Evolutionary conservation across 345 rosid genomes (phyloP).

Genomic region (Populus davidiana): DNA sequence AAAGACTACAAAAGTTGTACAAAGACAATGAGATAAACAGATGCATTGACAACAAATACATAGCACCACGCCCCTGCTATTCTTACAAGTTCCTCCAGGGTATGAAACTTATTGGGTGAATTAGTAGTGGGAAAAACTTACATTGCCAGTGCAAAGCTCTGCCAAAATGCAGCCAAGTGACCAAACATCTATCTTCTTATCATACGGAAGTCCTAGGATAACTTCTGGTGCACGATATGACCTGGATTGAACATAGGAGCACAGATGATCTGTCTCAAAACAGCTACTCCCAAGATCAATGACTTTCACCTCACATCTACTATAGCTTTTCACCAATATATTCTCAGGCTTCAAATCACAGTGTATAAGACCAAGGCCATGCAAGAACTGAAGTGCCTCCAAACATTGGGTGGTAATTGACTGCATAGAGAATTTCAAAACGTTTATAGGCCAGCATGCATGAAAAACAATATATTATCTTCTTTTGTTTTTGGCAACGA

Average conservation of each 20-base stretch:
- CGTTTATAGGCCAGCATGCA: slow-evolving; percentile 18
- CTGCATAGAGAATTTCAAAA: slow-evolving; percentile 49
- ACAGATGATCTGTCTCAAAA: slow-evolving; percentile 95
- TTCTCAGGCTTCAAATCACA: slow-evolving; percentile 98
- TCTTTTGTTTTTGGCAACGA: background rate
- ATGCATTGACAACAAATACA: background rate
- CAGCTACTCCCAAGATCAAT: slow-evolving; percentile 99
- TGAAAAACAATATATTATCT: background rate
- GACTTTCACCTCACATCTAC: slow-evolving; percentile 97
- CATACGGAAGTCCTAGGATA: slow-evolving; percentile 87
- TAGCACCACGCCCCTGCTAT: background rate
- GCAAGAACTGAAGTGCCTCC: slow-evolving; percentile 93
- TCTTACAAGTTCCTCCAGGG: background rate
- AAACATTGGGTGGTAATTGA: slow-evolving; percentile 92
- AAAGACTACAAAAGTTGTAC: background rate
- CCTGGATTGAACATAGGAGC: slow-evolving; percentile 98
- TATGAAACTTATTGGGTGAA: background rate
- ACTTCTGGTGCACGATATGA: slow-evolving; percentile 99
- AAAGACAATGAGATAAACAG: background rate
- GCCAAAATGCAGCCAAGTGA: slow-evolving; percentile 99
- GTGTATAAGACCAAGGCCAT: slow-evolving; percentile 95
- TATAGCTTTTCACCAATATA: slow-evolving; percentile 92
- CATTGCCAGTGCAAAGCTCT: slow-evolving; percentile 96
- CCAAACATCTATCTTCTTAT: slow-evolving; percentile 97
- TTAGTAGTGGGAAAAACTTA: slow-evolving; percentile 42